phyloP scores from a whole-genome alignment of 495 filamentous ascomycete species.

The Lophium mytilinum region DNA sequence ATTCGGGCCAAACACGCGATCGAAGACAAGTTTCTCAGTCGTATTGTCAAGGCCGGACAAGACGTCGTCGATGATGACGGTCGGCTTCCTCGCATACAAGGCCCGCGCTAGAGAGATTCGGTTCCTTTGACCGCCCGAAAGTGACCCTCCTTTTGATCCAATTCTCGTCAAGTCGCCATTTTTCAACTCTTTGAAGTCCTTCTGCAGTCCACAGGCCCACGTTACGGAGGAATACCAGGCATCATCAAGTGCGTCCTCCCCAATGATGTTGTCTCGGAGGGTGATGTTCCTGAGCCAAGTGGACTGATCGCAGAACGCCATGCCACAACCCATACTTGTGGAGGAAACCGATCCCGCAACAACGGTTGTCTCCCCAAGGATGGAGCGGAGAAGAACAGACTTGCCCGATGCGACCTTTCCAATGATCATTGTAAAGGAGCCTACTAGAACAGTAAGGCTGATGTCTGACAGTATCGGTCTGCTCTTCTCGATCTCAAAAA shows the following conservation, averaged over 20 bases:
- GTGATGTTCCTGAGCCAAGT: slow-evolving; percentile 19
- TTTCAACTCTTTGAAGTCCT: slow-evolving; percentile 12
- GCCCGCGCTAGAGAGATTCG: slow-evolving; percentile 30
- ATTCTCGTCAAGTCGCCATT: slow-evolving; percentile 15
- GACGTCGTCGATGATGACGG: slow-evolving; percentile 32
- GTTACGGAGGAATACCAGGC: slow-evolving; percentile 13
- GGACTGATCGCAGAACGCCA: slow-evolving; percentile 17
- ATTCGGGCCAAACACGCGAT: slow-evolving; percentile 32
- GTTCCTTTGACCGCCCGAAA: slow-evolving; percentile 22
- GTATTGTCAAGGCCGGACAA: slow-evolving; percentile 34
- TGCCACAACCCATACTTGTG: too few relatives aligned
- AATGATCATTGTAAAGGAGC: slow-evolving; percentile 14
- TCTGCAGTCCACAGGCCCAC: slow-evolving; percentile 7
- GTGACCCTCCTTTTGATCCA: slow-evolving; percentile 13
- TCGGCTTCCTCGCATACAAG: slow-evolving; percentile 26
- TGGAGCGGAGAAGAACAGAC: slow-evolving; percentile 15
- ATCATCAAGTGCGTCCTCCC: slow-evolving; percentile 5
- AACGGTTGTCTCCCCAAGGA: slow-evolving; percentile 8
- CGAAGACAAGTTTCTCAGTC: slow-evolving; percentile 31
- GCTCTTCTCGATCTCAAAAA: slow-evolving; percentile 8
- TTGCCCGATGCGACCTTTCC: slow-evolving; percentile 19
- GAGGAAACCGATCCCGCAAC: background rate
- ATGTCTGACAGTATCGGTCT: slow-evolving; percentile 6
- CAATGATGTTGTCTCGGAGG: slow-evolving; percentile 20
- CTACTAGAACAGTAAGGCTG: background rate